Conservation (phyloP, 495 filamentous ascomycete genomes). For the Rusavskia elegans region DNA sequence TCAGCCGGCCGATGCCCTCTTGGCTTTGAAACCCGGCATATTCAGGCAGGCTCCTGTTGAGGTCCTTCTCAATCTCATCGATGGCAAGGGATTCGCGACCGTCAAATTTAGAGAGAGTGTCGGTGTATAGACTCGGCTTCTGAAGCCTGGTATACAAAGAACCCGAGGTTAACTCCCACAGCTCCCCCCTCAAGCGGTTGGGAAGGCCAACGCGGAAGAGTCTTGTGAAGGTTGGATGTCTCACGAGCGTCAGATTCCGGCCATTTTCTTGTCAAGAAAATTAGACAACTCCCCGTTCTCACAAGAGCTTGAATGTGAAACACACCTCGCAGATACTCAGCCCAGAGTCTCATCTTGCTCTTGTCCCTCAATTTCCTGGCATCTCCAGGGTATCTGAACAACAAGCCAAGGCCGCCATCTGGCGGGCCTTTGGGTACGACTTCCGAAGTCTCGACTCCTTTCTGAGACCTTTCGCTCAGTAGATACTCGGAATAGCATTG, state of each 20-base stretch:
- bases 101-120: slow-evolving; percentile 67
- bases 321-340: slow-evolving; percentile 72
- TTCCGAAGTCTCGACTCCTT: slow-evolving; percentile 7
- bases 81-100: slow-evolving; percentile 84
- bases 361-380: slow-evolving; percentile 86
- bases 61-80: slow-evolving; percentile 96
- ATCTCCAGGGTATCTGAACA: slow-evolving; percentile 92
- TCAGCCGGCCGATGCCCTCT: no score
- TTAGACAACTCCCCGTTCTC: neutral
- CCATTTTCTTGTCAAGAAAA: slow-evolving; percentile 54
- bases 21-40: no score
- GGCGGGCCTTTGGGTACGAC: slow-evolving; percentile 49
- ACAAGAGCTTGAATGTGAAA: neutral
- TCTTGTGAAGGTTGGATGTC: slow-evolving; percentile 95
- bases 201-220: slow-evolving; percentile 89
- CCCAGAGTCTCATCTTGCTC: slow-evolving; percentile 95
- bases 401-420: slow-evolving; percentile 81
- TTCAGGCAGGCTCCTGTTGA: no score
- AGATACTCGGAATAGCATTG: slow-evolving; percentile 93
- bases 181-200: slow-evolving; percentile 82
- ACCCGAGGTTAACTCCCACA: slow-evolving; percentile 89
- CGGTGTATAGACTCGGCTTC: slow-evolving; percentile 63
- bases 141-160: slow-evolving; percentile 77
- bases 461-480: slow-evolving; percentile 32
- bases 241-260: slow-evolving; percentile 76